Evolutionary conservation across 371 early-diverging fungal species (phyloP).

Genomic region (Zancudomyces culisetae): DNA sequence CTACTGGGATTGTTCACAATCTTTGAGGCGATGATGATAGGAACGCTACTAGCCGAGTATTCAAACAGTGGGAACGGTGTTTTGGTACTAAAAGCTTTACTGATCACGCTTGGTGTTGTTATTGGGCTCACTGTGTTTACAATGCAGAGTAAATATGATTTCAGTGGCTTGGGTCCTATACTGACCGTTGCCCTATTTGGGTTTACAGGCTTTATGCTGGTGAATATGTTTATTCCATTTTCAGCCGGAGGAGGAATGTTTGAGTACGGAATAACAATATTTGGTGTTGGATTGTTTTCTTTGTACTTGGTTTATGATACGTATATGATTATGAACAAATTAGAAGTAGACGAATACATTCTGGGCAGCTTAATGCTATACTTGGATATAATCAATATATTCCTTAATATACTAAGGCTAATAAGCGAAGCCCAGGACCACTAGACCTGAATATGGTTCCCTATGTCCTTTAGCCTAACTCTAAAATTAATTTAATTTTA

Average conservation of each 20-base stretch:
- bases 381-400: slow-evolving; percentile 62
- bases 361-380: slow-evolving; percentile 54
- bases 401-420: slow-evolving; percentile 46
- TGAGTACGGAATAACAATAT: slow-evolving; percentile 40
- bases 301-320: slow-evolving; percentile 58
- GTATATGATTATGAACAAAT: slow-evolving; percentile 38
- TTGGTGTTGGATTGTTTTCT: slow-evolving; percentile 44
- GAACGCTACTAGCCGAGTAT: slow-evolving; percentile 21
- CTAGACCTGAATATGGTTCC: too few species aligned
- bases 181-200: slow-evolving; percentile 39
- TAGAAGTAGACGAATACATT: slow-evolving; percentile 61
- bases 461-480: too few species aligned
- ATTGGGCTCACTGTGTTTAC: slow-evolving; percentile 55
- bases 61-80: slow-evolving; percentile 10
- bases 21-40: slow-evolving; percentile 41
- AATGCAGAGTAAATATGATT: slow-evolving; percentile 50
- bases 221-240: slow-evolving; percentile 59
- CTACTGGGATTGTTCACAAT: slow-evolving; percentile 46
- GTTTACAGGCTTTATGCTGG: slow-evolving; percentile 34
- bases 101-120: slow-evolving; percentile 53
- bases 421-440: too few species aligned
- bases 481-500: too few species aligned
- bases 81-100: slow-evolving; percentile 49
- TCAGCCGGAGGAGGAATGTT: slow-evolving; percentile 25
- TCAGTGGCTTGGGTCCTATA: slow-evolving; percentile 39